Base-by-base conservation (phyloP, 495 filamentous ascomycete species). In the Lasiosphaeris hirsuta region DNA sequence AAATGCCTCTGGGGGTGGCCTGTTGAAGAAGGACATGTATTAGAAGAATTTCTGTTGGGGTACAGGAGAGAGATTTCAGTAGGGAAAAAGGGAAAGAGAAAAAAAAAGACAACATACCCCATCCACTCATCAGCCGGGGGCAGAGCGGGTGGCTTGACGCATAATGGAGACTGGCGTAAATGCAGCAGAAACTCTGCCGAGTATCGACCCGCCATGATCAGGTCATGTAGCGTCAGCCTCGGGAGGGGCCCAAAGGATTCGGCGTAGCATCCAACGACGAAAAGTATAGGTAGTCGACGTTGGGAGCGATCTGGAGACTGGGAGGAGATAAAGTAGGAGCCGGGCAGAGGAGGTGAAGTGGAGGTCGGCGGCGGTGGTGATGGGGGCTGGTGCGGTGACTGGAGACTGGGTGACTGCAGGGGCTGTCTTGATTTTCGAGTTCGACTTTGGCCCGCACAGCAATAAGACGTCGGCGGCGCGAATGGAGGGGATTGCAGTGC, bases 41-140 rank as follows among this genome's bases (percentile, higher is more conserved):
- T 36, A 56, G 54, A 30, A 46, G 8, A 30, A 30, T n/a, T n/a
- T n/a, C n/a, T n/a, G 23, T 30, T 30, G 23, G 35, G 51, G 19
- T 19, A 11, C 49, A 30, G 23, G 5, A 30, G 5, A 5, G 17
- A 11, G n/a, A 9, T 5, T 34, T 10, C 14, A 10, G 13, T 13
- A 23, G 11, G 17, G 9, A 23, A 37, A 23, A 23, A 35, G 2
- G 35, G 30, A 9, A 13, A 23, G 14, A 45, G 7, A 6, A 35
- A 23, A 18, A 15, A 55, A 44, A 36, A 49, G 47, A 42, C 54
- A 48, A 72, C 86, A 68, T 82, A 96, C 91, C 93, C 92, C 90
- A 97, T 96, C 94, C 94, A 99, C 80, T 97, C 92, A 77, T 96
- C 92, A 56, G 89, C 84, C 19, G 92, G 87, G 23, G 94, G 94